Evolutionary conservation across 257 asterid species (phyloP).

Genomic region (Solanum etuberosum): DNA sequence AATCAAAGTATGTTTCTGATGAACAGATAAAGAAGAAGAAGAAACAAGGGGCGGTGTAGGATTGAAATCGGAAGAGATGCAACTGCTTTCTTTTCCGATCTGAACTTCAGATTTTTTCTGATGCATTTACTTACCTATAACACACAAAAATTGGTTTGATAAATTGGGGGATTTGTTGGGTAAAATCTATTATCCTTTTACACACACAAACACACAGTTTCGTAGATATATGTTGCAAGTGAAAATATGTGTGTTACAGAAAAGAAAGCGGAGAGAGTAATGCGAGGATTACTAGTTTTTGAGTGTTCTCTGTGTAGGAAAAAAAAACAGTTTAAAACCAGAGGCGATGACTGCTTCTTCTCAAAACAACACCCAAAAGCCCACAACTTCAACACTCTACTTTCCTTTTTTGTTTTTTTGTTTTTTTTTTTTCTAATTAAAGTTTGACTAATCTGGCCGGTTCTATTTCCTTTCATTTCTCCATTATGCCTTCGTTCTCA

Average conservation of each 20-base stretch:
- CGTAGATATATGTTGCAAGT: background rate
- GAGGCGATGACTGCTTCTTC: background rate
- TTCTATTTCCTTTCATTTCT: background rate
- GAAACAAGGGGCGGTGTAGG: slow-evolving; percentile 51
- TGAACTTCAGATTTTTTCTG: slow-evolving; percentile 93
- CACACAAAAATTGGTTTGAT: background rate
- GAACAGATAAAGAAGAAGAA: slow-evolving; percentile 37
- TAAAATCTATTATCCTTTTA: background rate
- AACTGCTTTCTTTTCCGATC: slow-evolving; percentile 98
- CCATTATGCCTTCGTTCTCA: no score
- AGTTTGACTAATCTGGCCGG: background rate
- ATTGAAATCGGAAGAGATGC: slow-evolving; percentile 99
- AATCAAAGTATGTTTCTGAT: slow-evolving; percentile 24
- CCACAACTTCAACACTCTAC: background rate
- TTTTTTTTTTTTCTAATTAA: background rate
- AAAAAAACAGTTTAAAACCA: background rate
- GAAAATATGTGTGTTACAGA: background rate
- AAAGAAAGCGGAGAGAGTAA: background rate
- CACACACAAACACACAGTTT: background rate
- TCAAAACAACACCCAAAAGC: background rate
- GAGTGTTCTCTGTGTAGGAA: background rate
- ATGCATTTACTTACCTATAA: slow-evolving; percentile 45
- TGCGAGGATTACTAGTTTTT: background rate
- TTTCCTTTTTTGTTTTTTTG: no score
- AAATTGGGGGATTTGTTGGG: no score